Evolutionary conservation across 148 eudicot species (phyloP), one percentile per base, ranked within the genome.

Genomic region (Vaccinium corymbosum): DNA sequence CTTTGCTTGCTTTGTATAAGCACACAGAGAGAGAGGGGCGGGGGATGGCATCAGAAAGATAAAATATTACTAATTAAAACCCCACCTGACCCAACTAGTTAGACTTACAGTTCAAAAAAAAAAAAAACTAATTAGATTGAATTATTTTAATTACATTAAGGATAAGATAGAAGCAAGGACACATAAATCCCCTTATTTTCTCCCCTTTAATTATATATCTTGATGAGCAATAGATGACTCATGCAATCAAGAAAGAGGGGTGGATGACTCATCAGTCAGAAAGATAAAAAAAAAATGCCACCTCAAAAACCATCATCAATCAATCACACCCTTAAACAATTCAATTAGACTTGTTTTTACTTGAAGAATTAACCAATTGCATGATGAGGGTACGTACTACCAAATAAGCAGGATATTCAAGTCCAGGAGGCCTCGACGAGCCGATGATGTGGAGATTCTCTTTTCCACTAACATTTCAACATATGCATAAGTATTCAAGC

Each of bases 161-260:
- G 22, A 22, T 59, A 59, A 59, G 9, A 59, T 10, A 19, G 19
- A 20, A 59, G 66, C 66, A 59, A 59, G 25, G n/a, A 59, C 7
- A 19, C 19, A 20, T 20, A 8, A 16, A 9, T 19, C 66, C 19
- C 22, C 66, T 19, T 6, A 20, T 59, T 59, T 59, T 59, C 20
- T 7, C 66, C 66, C 10, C 25, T 59, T 59, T 20, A 59, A 59
- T 59, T 22, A 20, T 0, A 9, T 59, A 35, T 80, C 56, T 75
- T 70, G 84, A 80, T 80, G 88, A 86, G 49, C 46, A 80, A 68
- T 51, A 11, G 72, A 64, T 83, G 84, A 83, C 53, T 85, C 80
- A 76, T 81, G 22, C 82, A 15, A 55, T 50, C n/a, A 79, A 57
- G 7, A n/a, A 85, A 82, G 22, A 19, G 46, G 38, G 38, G 38